phyloP scores from a whole-genome alignment of 371 early-diverging fungal species.

The Umbelopsis sp. region DNA sequence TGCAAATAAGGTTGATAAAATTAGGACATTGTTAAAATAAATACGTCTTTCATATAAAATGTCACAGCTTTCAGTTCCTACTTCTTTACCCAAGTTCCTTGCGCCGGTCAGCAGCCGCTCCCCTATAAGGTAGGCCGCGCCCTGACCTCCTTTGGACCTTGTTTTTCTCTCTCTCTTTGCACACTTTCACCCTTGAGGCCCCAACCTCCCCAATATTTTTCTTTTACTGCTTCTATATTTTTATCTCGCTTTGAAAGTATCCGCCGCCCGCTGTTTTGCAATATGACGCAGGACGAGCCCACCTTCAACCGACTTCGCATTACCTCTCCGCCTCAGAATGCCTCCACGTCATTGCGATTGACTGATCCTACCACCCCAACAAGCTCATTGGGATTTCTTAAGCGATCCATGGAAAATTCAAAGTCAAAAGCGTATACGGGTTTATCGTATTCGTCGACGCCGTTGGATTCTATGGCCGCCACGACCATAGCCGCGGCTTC shows the following conservation, averaged over 20 bases:
- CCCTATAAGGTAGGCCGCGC: constrained; percentile 15
- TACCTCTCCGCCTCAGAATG: constrained; percentile 10
- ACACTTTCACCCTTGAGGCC: not conserved
- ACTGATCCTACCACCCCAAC: constrained; percentile 13
- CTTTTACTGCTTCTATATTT: constrained; percentile 2
- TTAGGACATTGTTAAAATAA: no score
- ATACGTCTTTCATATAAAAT: not conserved
- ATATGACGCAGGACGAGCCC: constrained; percentile 13
- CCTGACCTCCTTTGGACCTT: constrained; percentile 17
- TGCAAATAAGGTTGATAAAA: no score
- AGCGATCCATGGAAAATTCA: constrained; percentile 11
- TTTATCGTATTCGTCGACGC: not conserved
- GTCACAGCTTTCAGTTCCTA: not conserved
- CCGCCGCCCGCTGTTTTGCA: not conserved
- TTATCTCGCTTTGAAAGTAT: no score
- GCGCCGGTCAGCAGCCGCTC: constrained; percentile 1
- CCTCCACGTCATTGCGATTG: constrained; percentile 8
- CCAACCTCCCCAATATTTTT: not conserved
- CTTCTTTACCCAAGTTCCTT: not conserved
- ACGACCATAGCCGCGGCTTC: constrained; percentile 28
- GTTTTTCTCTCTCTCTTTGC: constrained; percentile 10
- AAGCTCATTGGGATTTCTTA: constrained; percentile 11
- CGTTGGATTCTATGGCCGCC: not conserved
- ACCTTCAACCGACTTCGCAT: constrained; percentile 6
- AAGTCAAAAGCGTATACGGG: not conserved